phyloP scores from a whole-genome alignment of 495 filamentous ascomycete genomes.

The Pyrenopolyporus hunteri region DNA sequence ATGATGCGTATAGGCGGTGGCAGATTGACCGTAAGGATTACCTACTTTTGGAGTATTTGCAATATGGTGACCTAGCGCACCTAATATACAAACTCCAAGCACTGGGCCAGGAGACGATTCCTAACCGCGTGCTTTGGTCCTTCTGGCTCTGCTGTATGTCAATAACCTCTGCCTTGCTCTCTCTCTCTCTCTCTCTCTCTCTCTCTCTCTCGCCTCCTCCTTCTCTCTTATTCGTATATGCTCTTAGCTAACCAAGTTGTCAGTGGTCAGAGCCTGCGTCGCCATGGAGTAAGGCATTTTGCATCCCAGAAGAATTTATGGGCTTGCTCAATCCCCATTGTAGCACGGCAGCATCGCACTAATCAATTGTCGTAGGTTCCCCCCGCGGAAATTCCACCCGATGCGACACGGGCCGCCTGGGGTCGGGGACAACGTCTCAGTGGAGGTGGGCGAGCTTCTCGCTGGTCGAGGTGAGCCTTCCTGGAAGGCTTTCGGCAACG shows the following conservation, averaged over 20 bases:
- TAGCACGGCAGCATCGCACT: neutral
- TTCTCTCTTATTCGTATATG: neutral
- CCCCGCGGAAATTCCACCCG: slow-evolving; percentile 27
- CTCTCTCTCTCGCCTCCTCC: no score
- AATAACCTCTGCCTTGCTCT: neutral
- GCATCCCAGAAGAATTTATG: neutral
- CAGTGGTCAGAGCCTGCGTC: slow-evolving; percentile 30
- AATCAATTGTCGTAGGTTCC: slow-evolving; percentile 14
- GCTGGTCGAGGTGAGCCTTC: no score
- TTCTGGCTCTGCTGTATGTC: slow-evolving; percentile 34
- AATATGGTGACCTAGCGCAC: slow-evolving; percentile 16
- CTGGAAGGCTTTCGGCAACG: neutral
- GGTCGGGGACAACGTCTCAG: neutral
- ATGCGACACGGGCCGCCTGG: slow-evolving; percentile 3
- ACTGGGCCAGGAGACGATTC: neutral
- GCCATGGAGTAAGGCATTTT: slow-evolving; percentile 23
- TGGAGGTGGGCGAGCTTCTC: neutral
- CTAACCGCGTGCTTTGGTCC: slow-evolving; percentile 33
- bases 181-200: neutral
- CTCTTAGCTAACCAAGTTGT: slow-evolving; percentile 1
- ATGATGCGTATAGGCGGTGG: neutral
- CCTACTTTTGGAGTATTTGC: slow-evolving; percentile 16
- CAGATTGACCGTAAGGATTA: slow-evolving; percentile 1
- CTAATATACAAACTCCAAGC: slow-evolving; percentile 9
- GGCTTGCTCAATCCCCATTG: neutral